Conservation (phyloP, 2,329 filamentous ascomycete genomes). For the Apiospora sp. region DNA sequence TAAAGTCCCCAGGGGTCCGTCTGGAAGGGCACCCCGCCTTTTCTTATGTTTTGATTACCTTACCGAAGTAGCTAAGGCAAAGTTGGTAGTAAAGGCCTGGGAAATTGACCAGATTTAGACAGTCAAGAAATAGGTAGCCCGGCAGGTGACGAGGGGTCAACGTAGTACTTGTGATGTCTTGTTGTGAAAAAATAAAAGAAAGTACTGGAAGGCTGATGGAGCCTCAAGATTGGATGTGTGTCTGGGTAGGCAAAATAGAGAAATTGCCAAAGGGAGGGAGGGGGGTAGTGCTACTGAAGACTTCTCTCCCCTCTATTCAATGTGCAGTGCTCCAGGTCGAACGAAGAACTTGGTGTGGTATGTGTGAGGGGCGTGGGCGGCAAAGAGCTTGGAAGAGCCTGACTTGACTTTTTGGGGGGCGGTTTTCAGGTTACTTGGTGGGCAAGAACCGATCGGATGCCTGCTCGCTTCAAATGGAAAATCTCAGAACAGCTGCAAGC, state of each 20-base stretch:
- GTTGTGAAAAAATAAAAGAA: neutral
- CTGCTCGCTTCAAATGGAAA: slow-evolving; percentile 11
- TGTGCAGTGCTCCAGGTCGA: slow-evolving; percentile 1
- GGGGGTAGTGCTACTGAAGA: neutral
- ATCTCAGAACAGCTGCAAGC: slow-evolving; percentile 22
- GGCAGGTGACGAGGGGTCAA: slow-evolving; percentile 16
- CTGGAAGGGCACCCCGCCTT: slow-evolving; percentile 21
- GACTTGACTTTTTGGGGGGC: slow-evolving; percentile 8
- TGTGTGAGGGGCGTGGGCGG: slow-evolving; percentile 17
- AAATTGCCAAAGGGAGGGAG: slow-evolving; percentile 4
- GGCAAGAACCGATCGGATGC: slow-evolving; percentile 12
- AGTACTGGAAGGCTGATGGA: slow-evolving; percentile 22
- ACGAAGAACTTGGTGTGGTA: neutral
- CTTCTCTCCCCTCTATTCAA: neutral
- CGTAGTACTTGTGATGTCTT: neutral
- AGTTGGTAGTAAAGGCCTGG: slow-evolving; percentile 7
- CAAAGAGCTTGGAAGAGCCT: slow-evolving; percentile 1
- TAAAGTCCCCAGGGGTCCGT: slow-evolving; percentile 24
- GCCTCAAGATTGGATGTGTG: slow-evolving; percentile 5
- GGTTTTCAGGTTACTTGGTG: slow-evolving; percentile 13
- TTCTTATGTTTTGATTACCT: slow-evolving; percentile 22
- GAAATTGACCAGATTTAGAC: slow-evolving; percentile 19
- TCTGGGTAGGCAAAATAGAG: slow-evolving; percentile 7
- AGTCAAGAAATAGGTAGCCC: slow-evolving; percentile 1
- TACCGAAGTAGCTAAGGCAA: slow-evolving; percentile 12